These are phyloP conservation scores for Eucalyptus microcorys DNA, from an alignment of 345 rosid genomes.

Conservation along the genomic window DNA sequence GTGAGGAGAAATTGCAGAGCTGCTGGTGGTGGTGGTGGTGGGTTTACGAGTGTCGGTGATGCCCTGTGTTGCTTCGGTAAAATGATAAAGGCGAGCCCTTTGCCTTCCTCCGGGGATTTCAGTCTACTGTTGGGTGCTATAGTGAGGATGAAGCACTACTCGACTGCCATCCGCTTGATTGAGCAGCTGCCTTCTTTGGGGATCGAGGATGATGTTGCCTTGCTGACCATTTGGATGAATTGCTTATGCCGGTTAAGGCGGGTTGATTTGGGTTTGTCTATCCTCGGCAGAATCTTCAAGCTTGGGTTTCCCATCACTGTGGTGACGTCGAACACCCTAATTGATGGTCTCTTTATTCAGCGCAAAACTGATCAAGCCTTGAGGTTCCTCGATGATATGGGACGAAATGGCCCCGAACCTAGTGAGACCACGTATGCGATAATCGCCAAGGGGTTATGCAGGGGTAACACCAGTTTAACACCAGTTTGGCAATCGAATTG, in stretches of 20 bases:
- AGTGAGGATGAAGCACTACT: background rate
- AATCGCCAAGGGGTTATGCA: background rate
- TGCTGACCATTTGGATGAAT: background rate
- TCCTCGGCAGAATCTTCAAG: background rate
- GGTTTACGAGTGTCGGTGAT: background rate
- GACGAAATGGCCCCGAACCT: background rate
- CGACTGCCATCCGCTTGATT: background rate
- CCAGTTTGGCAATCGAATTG: background rate
- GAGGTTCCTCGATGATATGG: background rate
- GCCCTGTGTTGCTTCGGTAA: background rate
- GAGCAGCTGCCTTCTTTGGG: background rate
- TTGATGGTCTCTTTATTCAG: background rate
- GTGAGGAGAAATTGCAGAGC: background rate
- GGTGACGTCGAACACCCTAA: background rate
- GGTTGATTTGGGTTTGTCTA: background rate
- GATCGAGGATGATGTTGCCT: background rate
- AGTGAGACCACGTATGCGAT: background rate
- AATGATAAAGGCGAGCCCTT: background rate
- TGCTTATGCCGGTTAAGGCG: background rate
- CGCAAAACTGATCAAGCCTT: background rate
- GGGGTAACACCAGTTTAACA: too few species aligned
- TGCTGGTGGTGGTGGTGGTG: background rate
- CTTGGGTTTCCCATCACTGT: background rate
- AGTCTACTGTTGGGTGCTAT: background rate
- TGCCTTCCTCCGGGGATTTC: background rate